phyloP scores from a whole-genome alignment of 129 eudicot species.

The Kitagawia praeruptora region DNA sequence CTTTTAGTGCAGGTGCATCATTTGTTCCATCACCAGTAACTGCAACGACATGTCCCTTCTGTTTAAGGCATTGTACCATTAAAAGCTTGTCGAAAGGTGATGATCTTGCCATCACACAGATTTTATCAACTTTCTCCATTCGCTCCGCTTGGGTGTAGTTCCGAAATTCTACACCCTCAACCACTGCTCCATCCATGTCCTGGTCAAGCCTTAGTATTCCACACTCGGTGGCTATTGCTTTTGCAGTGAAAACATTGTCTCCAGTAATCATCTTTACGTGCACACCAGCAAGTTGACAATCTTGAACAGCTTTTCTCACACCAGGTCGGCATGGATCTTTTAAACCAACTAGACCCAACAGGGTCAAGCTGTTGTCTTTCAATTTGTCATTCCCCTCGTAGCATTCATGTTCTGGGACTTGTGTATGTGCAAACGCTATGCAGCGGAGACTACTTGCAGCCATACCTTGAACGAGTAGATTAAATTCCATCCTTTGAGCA shows the following conservation, averaged over 20 bases:
- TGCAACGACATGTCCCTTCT: slow-evolving; percentile 49
- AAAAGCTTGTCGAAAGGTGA: slow-evolving; percentile 53
- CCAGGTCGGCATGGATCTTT: slow-evolving; percentile 49
- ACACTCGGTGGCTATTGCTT: slow-evolving; percentile 51
- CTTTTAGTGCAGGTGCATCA: slow-evolving; percentile 56
- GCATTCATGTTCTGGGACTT: slow-evolving; percentile 1
- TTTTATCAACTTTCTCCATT: slow-evolving; percentile 37
- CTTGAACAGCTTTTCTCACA: slow-evolving; percentile 38
- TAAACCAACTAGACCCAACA: slow-evolving; percentile 32
- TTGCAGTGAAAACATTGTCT: slow-evolving; percentile 51
- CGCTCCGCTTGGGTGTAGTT: slow-evolving; percentile 31
- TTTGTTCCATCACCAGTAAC: slow-evolving; percentile 47
- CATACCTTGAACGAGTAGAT: slow-evolving; percentile 36
- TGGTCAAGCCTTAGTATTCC: slow-evolving; percentile 30
- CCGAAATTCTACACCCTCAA: slow-evolving; percentile 48
- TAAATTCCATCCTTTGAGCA: slow-evolving; percentile 14
- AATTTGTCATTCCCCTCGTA: not conserved
- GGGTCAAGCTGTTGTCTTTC: slow-evolving; percentile 19
- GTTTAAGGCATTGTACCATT: slow-evolving; percentile 41
- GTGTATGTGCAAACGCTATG: slow-evolving; percentile 37
- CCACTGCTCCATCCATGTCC: slow-evolving; percentile 26
- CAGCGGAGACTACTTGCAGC: slow-evolving; percentile 45
- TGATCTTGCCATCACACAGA: slow-evolving; percentile 53
- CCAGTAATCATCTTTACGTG: slow-evolving; percentile 46
- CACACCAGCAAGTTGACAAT: slow-evolving; percentile 45